These are phyloP conservation scores for Daldinia grandis DNA, from an alignment of 495 filamentous ascomycete species.

Conservation along the genomic window DNA sequence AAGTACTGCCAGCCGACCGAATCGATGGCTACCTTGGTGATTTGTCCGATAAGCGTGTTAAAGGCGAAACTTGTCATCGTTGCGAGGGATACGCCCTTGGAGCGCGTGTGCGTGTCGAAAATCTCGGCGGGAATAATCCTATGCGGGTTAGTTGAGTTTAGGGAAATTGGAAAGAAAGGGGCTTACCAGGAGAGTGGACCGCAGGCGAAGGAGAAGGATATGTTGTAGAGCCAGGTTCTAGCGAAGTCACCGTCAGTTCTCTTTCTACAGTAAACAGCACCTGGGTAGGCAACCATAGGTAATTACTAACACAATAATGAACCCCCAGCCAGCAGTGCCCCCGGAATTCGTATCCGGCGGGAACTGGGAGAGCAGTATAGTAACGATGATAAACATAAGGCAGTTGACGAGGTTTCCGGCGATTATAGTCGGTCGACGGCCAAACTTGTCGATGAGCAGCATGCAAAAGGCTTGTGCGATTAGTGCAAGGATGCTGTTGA, in stretches of 20 bases:
- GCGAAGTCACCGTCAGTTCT: not conserved
- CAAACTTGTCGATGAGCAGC: constrained; percentile 70
- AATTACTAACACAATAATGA: constrained; percentile 64
- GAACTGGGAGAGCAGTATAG: constrained; percentile 56
- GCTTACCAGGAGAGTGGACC: constrained; percentile 61
- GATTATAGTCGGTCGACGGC: constrained; percentile 72
- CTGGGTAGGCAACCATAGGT: not conserved
- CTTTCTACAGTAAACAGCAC: not conserved
- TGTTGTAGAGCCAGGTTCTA: constrained; percentile 74
- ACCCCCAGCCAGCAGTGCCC: constrained; percentile 71
- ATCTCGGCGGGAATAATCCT: constrained; percentile 75
- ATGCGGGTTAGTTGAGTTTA: constrained; percentile 8
- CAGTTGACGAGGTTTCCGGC: constrained; percentile 71
- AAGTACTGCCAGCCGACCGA: constrained; percentile 62
- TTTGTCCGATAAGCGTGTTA: constrained; percentile 77
- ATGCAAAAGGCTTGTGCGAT: constrained; percentile 73
- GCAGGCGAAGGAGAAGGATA: constrained; percentile 70
- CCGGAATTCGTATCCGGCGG: constrained; percentile 63
- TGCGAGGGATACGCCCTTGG: constrained; percentile 72
- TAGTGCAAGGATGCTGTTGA: constrained; percentile 72
- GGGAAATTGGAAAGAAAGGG: not conserved
- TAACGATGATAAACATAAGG: constrained; percentile 59
- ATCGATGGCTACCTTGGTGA: constrained; percentile 68
- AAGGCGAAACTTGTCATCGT: constrained; percentile 73
- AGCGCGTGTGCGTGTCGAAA: constrained; percentile 72